These are phyloP conservation scores for Amanita pseudoporphyria DNA, from an alignment of 768 basidiomycete species.

Conservation along the genomic window DNA sequence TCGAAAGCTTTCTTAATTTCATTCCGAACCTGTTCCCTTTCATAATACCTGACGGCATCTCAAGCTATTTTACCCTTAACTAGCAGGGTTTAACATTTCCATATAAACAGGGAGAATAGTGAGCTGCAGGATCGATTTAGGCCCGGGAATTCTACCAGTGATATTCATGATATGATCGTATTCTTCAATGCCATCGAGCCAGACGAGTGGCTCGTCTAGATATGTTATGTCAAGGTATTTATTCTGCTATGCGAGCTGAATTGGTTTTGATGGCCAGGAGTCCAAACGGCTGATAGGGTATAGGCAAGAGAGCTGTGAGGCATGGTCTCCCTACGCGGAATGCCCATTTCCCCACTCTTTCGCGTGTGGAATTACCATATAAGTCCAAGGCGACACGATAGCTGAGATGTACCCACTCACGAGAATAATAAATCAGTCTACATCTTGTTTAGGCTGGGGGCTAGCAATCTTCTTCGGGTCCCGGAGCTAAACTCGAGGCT, in stretches of 20 bases:
- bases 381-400: slow-evolving; percentile 16
- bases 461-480: no score
- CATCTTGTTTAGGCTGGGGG: slow-evolving; percentile 9
- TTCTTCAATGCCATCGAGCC: not conserved
- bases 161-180: slow-evolving; percentile 13
- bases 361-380: slow-evolving; percentile 26
- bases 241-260: slow-evolving; percentile 25
- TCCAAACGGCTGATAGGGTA: slow-evolving; percentile 37
- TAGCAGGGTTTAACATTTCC: not conserved
- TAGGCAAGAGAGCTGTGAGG: slow-evolving; percentile 18
- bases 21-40: not conserved
- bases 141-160: slow-evolving; percentile 11
- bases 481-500: no score
- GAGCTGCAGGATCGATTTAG: not conserved
- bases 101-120: not conserved
- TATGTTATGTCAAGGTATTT: slow-evolving; percentile 33
- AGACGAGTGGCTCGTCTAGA: slow-evolving; percentile 18
- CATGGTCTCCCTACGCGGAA: slow-evolving; percentile 17
- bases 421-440: no score
- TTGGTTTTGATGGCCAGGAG: slow-evolving; percentile 26
- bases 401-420: not conserved
- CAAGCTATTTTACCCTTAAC: not conserved
- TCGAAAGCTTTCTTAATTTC: not conserved
- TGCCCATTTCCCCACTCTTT: slow-evolving; percentile 33
- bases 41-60: no score